Conservation (phyloP, 306 rosid species). For the Castanospermum australe region DNA sequence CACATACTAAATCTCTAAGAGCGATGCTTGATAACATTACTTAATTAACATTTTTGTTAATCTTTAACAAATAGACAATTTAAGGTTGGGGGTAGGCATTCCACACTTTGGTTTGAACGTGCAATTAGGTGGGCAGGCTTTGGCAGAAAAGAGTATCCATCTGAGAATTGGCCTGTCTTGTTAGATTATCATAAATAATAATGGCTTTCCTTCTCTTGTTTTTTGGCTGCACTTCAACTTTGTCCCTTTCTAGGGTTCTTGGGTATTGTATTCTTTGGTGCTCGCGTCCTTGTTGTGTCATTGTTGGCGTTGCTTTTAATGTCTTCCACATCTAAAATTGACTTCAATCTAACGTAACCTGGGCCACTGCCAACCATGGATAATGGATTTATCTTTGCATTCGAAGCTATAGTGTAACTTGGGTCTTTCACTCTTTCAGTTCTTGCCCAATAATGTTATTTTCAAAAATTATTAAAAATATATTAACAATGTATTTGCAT, state of each 20-base stretch:
- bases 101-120: slow-evolving; percentile 17
- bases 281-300: slow-evolving; percentile 2
- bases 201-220: slow-evolving; percentile 25
- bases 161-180: slow-evolving; percentile 3
- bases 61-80: not conserved
- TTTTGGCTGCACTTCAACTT: slow-evolving; percentile 32
- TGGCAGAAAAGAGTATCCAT: slow-evolving; percentile 31
- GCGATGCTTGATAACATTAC: too few relatives aligned
- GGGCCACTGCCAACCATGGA: not conserved
- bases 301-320: slow-evolving; percentile 24
- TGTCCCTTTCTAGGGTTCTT: slow-evolving; percentile 33
- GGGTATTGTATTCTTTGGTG: not conserved
- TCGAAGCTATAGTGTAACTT: not conserved
- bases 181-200: slow-evolving; percentile 9
- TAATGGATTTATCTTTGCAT: not conserved
- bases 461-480: too few relatives aligned
- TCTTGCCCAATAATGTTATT: too few relatives aligned
- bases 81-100: slow-evolving; percentile 30
- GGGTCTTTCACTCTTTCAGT: too few relatives aligned
- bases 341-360: not conserved
- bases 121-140: slow-evolving; percentile 4
- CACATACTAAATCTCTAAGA: too few relatives aligned
- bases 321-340: not conserved
- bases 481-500: too few relatives aligned
- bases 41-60: not conserved